These are phyloP conservation scores for Cerrena zonata DNA, from an alignment of 1,284 basidiomycete genomes.

Conservation along the genomic window DNA sequence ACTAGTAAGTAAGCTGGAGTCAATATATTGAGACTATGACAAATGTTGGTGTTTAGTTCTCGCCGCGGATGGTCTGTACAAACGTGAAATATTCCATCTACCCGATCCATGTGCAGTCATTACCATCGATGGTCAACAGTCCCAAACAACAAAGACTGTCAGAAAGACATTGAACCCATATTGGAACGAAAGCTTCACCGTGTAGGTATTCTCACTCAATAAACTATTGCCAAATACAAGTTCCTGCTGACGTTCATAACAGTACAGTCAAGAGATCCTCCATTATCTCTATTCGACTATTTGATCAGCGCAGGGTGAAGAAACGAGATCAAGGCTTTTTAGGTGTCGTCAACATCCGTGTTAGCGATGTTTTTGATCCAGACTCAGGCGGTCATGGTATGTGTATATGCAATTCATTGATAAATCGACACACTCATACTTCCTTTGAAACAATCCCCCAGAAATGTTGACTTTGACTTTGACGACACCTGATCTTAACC, in stretches of 20 bases:
- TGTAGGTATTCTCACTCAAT: conserved; percentile 45
- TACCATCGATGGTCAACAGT: conserved; percentile 93
- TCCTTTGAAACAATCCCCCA: conserved; percentile 23
- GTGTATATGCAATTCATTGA: conserved; percentile 19
- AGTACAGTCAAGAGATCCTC: conserved; percentile 86
- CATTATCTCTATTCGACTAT: conserved; percentile 91
- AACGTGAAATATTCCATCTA: conserved; percentile 85
- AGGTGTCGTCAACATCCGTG: conserved; percentile 85
- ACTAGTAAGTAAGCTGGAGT: conserved; percentile 24
- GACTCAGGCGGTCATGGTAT: conserved; percentile 75
- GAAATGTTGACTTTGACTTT: conserved; percentile 78
- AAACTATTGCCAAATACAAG: too few relatives aligned
- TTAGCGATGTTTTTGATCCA: conserved; percentile 74
- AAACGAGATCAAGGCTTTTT: conserved; percentile 92
- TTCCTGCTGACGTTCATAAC: conserved; percentile 8
- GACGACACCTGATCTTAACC: conserved; percentile 81
- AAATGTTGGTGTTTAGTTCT: conserved; percentile 71
- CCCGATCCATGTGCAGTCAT: conserved; percentile 96
- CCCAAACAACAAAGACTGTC: conserved; percentile 82
- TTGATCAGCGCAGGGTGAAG: conserved; percentile 97
- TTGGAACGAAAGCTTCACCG: conserved; percentile 92
- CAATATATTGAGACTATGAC: conserved; percentile 2
- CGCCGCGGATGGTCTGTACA: conserved; percentile 81
- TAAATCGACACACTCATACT: background rate
- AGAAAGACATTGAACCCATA: conserved; percentile 83